Evolutionary conservation across 768 basidiomycete species (phyloP).

Genomic region (Cubamyces lactineus): DNA sequence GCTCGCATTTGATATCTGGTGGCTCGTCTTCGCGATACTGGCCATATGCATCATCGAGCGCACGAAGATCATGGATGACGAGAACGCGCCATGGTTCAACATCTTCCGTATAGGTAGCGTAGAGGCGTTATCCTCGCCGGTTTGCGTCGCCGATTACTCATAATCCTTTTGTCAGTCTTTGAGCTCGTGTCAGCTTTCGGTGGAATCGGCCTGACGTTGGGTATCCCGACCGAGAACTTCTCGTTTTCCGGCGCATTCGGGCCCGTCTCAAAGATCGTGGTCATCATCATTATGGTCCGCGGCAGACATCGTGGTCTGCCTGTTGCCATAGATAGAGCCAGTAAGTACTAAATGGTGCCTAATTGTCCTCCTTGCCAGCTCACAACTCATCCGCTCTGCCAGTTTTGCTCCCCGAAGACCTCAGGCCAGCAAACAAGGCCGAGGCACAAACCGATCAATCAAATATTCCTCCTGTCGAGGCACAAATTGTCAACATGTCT

Average conservation of each 20-base stretch:
- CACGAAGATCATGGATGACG: slow-evolving; percentile 54
- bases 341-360: too few relatives aligned
- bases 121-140: too few relatives aligned
- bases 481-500: slow-evolving; percentile 1
- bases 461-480: not conserved
- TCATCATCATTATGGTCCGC: slow-evolving; percentile 78
- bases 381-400: too few relatives aligned
- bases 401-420: slow-evolving; percentile 28
- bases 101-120: slow-evolving; percentile 44
- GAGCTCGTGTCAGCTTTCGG: slow-evolving; percentile 72
- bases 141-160: not conserved
- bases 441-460: not conserved
- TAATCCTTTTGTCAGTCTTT: slow-evolving; percentile 41
- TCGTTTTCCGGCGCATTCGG: slow-evolving; percentile 65
- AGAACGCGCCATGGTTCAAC: slow-evolving; percentile 63
- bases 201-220: slow-evolving; percentile 71
- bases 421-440: slow-evolving; percentile 10
- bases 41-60: slow-evolving; percentile 73
- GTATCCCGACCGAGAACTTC: slow-evolving; percentile 60
- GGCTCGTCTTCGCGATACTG: slow-evolving; percentile 76
- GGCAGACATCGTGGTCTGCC: slow-evolving; percentile 74
- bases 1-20: slow-evolving; percentile 77
- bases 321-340: slow-evolving; percentile 68
- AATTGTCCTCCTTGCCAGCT: too few relatives aligned
- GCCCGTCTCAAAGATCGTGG: slow-evolving; percentile 70